Evolutionary conservation across 2,329 filamentous ascomycete genomes (phyloP), one percentile per base, ranked within the genome.

Genomic region (Alternaria brassicae): DNA sequence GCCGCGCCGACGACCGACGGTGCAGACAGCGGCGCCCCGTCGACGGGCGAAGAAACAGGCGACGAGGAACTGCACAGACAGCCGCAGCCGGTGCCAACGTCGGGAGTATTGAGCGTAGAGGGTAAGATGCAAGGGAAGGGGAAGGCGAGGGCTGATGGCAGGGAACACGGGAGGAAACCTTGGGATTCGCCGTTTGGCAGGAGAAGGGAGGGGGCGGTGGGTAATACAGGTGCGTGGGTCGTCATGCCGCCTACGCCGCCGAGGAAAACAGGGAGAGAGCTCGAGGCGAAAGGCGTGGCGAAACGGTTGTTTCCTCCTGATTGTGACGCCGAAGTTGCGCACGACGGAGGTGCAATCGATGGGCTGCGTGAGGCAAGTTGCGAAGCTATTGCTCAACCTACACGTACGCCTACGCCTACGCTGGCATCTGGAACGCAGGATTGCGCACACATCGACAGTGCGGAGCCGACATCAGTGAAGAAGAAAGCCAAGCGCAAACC

Each of bases 151-250:
- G 44, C n/a, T 21, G 32, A 49, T 36, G 30, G 19, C 6, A 58
- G 28, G 23, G 42, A 30, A 3, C 48, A 12, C 1, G 23, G 25
- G 39, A 62, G 63, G 51, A 73, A 70, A 36, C 72, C 72, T 8
- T 74, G 69, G 70, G 66, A 72, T 28, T 65, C 68, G 25, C 72
- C 69, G 3, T 73, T 74, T 55, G 66, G 62, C 1, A 63, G 19
- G 30, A 42, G 52, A 2, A 10, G 19, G 9, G 42, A 51, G 59
- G 27, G 17, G 15, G 27, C 6, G 5, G 15, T 6, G n/a, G 32
- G 8, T 8, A 1, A 7, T 17, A 23, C 12, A 15, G 21, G 10
- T 28, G 32, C 8, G 8, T 63, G 55, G 58, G 58, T 48, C 2
- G 15, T 45, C 10, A 23, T 63, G 21, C 58, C 25, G 37, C 47